phyloP scores from a whole-genome alignment of 2,329 filamentous ascomycete species.

The Plenodomus tracheiphilus region DNA sequence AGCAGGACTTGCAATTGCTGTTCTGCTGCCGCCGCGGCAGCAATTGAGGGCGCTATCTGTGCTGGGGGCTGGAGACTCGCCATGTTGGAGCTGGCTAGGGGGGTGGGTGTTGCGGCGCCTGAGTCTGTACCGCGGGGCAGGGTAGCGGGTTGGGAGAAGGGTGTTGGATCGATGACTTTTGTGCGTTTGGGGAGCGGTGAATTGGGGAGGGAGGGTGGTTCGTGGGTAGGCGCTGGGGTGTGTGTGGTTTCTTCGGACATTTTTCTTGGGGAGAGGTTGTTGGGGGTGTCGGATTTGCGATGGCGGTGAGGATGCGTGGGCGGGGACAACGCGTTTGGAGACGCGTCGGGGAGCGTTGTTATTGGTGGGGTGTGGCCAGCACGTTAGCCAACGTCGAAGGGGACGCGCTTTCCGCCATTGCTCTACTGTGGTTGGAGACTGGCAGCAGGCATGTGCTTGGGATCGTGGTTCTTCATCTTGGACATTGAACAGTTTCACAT shows the following conservation, averaged over 20 bases:
- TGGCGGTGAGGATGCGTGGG: slow-evolving; percentile 15
- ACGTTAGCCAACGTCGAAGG: neutral
- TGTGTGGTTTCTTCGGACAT: slow-evolving; percentile 16
- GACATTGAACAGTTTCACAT: neutral
- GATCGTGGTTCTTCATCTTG: neutral
- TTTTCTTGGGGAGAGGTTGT: slow-evolving; percentile 3
- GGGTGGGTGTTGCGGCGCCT: slow-evolving; percentile 42
- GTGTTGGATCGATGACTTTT: slow-evolving; percentile 61
- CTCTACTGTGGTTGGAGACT: neutral
- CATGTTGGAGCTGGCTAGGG: slow-evolving; percentile 24
- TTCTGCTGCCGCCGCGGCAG: slow-evolving; percentile 34
- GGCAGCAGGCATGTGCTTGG: neutral
- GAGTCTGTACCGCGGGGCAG: slow-evolving; percentile 36
- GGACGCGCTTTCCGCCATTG: too few relatives aligned
- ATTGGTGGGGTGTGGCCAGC: neutral
- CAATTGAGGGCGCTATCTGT: slow-evolving; percentile 26
- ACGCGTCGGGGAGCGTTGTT: slow-evolving; percentile 2
- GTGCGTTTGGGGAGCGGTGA: slow-evolving; percentile 81
- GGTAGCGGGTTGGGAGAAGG: slow-evolving; percentile 31
- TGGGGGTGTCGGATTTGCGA: slow-evolving; percentile 4
- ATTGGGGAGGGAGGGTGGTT: slow-evolving; percentile 62
- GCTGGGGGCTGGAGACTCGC: slow-evolving; percentile 23
- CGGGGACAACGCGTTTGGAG: slow-evolving; percentile 4
- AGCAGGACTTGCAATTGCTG: slow-evolving; percentile 83
- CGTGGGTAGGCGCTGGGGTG: slow-evolving; percentile 38